These are phyloP conservation scores for Mycosphaerella sp. DNA, from an alignment of 2,329 filamentous ascomycete genomes.

Conservation along the genomic window DNA sequence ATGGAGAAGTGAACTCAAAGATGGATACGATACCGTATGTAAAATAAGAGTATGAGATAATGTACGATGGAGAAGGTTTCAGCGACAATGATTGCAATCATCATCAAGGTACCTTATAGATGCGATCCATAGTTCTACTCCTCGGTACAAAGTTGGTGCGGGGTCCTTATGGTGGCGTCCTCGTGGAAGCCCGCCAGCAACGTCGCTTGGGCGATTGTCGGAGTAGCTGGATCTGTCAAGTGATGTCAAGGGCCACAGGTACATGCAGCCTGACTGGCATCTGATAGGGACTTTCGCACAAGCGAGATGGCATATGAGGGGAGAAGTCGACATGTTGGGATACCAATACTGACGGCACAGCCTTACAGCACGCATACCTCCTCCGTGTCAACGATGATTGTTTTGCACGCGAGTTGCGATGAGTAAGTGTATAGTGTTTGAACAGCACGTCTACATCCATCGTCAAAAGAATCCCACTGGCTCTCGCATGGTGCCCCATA, in stretches of 20 bases:
- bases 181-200: neutral
- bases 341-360: too few relatives aligned
- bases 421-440: neutral
- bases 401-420: neutral
- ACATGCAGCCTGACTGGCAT: too few relatives aligned
- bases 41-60: neutral
- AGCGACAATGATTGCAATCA: too few relatives aligned
- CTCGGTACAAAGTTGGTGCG: neutral
- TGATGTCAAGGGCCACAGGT: neutral
- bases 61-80: too few relatives aligned
- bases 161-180: neutral
- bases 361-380: too few relatives aligned
- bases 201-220: too few relatives aligned
- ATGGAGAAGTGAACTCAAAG: neutral
- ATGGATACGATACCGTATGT: neutral
- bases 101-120: too few relatives aligned
- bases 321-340: too few relatives aligned
- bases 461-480: neutral
- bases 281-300: neutral
- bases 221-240: neutral
- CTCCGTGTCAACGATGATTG: too few relatives aligned
- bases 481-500: conserved; percentile 13
- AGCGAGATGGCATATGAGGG: neutral
- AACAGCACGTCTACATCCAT: neutral
- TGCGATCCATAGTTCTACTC: too few relatives aligned